Evolutionary conservation across 2,329 filamentous ascomycete genomes (phyloP).

Genomic region (Cadophora malorum): DNA sequence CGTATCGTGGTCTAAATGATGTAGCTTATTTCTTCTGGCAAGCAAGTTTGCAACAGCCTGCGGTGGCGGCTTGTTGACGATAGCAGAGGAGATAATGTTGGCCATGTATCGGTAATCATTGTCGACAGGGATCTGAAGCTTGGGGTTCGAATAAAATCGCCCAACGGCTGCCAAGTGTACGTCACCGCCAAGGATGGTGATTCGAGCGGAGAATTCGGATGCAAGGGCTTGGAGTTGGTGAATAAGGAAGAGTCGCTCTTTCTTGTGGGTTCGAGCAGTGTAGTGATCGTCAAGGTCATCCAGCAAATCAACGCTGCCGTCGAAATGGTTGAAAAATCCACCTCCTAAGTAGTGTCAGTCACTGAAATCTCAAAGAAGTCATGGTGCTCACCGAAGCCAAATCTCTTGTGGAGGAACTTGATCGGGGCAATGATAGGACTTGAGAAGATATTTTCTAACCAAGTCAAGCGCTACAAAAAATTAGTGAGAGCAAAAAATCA

Average conservation of each 20-base stretch:
- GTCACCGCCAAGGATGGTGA: constrained; percentile 93
- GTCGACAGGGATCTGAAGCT: constrained; percentile 76
- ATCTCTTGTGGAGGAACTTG: constrained; percentile 87
- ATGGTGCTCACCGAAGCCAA: constrained; percentile 67
- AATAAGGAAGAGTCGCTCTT: constrained; percentile 80
- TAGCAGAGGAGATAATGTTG: constrained; percentile 92
- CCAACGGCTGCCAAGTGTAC: constrained; percentile 92
- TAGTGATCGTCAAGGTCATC: constrained; percentile 97
- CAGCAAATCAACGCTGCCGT: constrained; percentile 89
- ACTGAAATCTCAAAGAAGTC: constrained; percentile 12
- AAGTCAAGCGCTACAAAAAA: constrained; percentile 76
- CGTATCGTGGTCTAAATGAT: constrained; percentile 73
- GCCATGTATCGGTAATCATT: constrained; percentile 93
- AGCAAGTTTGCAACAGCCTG: constrained; percentile 88
- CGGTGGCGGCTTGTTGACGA: constrained; percentile 93
- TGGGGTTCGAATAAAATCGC: constrained; percentile 92
- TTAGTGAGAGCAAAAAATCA: constrained; percentile 19
- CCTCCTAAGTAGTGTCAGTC: constrained; percentile 58
- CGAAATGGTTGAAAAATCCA: constrained; percentile 90
- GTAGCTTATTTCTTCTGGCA: constrained; percentile 85
- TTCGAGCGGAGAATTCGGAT: constrained; percentile 83
- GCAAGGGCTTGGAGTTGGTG: constrained; percentile 83
- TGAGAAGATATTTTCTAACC: constrained; percentile 90
- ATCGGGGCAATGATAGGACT: constrained; percentile 88
- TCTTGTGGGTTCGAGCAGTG: constrained; percentile 89